phyloP scores from a whole-genome alignment of 257 asterid species.

The Sherardia arvensis region DNA sequence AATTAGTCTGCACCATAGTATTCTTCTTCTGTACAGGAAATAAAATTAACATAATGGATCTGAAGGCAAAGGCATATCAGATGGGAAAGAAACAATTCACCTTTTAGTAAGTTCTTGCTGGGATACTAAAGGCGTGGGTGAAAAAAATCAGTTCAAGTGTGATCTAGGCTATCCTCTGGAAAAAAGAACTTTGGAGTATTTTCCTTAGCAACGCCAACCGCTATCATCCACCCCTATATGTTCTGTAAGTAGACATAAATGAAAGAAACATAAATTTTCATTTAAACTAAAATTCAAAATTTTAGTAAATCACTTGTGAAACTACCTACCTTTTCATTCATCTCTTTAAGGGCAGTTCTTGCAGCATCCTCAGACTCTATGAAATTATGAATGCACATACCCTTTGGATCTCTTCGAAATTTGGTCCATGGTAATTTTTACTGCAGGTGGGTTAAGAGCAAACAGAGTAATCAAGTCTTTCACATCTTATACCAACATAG shows the following conservation, averaged over 20 bases:
- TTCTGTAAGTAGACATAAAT: constrained; percentile 40
- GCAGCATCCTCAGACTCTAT: constrained; percentile 90
- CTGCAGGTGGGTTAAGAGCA: constrained; percentile 29
- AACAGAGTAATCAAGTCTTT: neutral
- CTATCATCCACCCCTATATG: constrained; percentile 97
- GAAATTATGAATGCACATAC: constrained; percentile 81
- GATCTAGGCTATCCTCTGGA: constrained; percentile 40
- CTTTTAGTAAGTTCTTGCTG: no score
- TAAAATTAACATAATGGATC: no score
- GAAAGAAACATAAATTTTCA: neutral
- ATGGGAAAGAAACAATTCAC: no score
- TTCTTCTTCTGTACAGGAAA: no score
- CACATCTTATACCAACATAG: neutral
- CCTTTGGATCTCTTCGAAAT: constrained; percentile 97
- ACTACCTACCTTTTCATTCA: constrained; percentile 91
- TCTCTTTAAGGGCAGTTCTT: constrained; percentile 62
- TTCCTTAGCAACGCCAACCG: constrained; percentile 74
- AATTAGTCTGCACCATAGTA: no score
- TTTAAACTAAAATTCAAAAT: neutral
- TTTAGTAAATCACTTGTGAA: neutral
- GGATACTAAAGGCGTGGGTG: neutral
- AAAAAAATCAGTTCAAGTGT: constrained; percentile 23
- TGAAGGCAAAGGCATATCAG: no score
- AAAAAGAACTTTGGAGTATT: constrained; percentile 66
- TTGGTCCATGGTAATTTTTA: constrained; percentile 92